phyloP scores from a whole-genome alignment of 2,329 filamentous ascomycete genomes.

The Stemphylium beticola region DNA sequence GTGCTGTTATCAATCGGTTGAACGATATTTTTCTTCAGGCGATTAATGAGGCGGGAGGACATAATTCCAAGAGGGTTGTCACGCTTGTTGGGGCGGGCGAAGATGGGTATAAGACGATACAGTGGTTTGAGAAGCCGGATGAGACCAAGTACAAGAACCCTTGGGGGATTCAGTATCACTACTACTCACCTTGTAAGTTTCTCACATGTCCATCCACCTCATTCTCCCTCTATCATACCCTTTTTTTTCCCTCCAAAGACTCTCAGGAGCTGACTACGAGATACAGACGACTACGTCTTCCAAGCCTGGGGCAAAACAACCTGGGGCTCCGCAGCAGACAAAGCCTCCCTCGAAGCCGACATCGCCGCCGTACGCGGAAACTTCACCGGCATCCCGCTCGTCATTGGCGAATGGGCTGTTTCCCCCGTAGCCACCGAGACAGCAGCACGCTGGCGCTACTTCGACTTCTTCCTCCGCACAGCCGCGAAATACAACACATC shows the following conservation, averaged over 20 bases:
- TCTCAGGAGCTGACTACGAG: not conserved
- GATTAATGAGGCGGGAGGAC: conserved; percentile 61
- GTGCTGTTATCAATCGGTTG: conserved; percentile 59
- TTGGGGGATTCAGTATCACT: conserved; percentile 67
- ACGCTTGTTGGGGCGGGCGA: conserved; percentile 61
- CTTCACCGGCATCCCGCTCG: conserved; percentile 61
- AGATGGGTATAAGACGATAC: conserved; percentile 60
- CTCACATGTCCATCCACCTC: not conserved
- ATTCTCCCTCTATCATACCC: not conserved
- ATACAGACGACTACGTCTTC: conserved; percentile 48
- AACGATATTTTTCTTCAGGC: conserved; percentile 64
- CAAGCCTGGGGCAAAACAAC: conserved; percentile 64
- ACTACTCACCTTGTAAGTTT: conserved; percentile 62
- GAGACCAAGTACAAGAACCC: conserved; percentile 56
- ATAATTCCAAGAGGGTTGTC: conserved; percentile 62
- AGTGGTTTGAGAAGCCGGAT: conserved; percentile 61
- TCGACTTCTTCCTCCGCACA: conserved; percentile 59
- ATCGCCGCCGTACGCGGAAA: conserved; percentile 60
- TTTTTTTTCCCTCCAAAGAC: too few relatives aligned
- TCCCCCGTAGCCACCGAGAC: conserved; percentile 59
- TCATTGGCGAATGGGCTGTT: conserved; percentile 65
- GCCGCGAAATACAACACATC: conserved; percentile 59
- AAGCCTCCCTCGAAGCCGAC: conserved; percentile 57
- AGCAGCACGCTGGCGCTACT: conserved; percentile 64
- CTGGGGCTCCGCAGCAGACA: conserved; percentile 64